These are phyloP conservation scores for Sphaceloma murrayae DNA, from an alignment of 2,329 filamentous ascomycete genomes.

Conservation along the genomic window DNA sequence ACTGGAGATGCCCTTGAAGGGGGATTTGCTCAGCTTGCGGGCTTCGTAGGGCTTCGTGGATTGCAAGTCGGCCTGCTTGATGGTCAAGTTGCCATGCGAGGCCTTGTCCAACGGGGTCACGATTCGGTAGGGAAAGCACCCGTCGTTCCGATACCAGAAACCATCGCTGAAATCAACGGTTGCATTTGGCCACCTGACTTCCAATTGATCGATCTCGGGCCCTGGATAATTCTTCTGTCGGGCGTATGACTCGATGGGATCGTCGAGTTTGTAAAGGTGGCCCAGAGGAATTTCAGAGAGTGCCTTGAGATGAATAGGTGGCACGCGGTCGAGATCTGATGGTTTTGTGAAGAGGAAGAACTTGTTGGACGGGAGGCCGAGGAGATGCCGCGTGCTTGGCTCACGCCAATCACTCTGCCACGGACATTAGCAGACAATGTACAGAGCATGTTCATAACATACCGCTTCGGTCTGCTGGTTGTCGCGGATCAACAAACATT, in stretches of 20 bases:
- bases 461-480: constrained; percentile 20
- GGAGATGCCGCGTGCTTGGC: constrained; percentile 16
- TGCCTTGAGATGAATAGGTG: constrained; percentile 12
- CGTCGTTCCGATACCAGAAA: not conserved
- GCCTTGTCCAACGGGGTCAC: too few species aligned
- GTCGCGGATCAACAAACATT: constrained; percentile 24
- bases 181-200: too few species aligned
- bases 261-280: not conserved
- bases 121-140: constrained; percentile 14
- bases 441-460: not conserved
- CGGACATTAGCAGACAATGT: not conserved
- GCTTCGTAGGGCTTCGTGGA: constrained; percentile 4
- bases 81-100: not conserved
- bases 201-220: too few species aligned
- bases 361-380: constrained; percentile 15
- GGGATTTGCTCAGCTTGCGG: not conserved
- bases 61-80: not conserved
- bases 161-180: too few species aligned
- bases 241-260: constrained; percentile 1
- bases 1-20: constrained; percentile 4
- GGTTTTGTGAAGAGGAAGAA: constrained; percentile 20
- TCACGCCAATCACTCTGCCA: constrained; percentile 19
- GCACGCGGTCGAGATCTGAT: constrained; percentile 18
- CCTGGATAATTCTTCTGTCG: too few species aligned
- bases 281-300: not conserved